Conservation (phyloP, 306 rosid genomes). For the Cucurbita ficifolia region DNA sequence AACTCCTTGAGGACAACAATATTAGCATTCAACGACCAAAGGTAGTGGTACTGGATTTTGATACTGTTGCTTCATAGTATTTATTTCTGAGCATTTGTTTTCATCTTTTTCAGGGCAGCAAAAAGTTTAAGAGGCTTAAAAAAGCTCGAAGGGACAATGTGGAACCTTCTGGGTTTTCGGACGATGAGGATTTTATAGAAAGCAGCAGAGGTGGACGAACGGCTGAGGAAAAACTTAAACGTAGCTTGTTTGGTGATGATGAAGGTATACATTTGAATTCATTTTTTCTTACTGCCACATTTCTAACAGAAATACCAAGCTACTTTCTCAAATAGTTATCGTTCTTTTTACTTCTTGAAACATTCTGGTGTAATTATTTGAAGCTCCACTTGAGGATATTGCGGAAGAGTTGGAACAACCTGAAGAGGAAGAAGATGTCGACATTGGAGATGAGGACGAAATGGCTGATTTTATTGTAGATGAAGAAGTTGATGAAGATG, state of each 20-base stretch:
- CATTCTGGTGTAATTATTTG: constrained; percentile 15
- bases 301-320: not conserved
- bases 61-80: not conserved
- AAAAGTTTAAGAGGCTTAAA: constrained; percentile 76
- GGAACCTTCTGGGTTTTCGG: constrained; percentile 61
- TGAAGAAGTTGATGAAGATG: constrained; percentile 76
- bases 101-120: constrained; percentile 37
- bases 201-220: constrained; percentile 76
- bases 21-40: constrained; percentile 75
- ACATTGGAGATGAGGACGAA: constrained; percentile 91
- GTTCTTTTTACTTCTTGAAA: not conserved
- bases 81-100: not conserved
- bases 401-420: constrained; percentile 87
- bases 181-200: constrained; percentile 74
- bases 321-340: not conserved
- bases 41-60: constrained; percentile 49
- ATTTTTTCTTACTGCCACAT: not conserved
- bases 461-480: constrained; percentile 97
- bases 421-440: constrained; percentile 88
- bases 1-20: constrained; percentile 79
- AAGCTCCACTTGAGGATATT: constrained; percentile 73
- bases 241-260: constrained; percentile 73
- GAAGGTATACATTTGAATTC: constrained; percentile 40
- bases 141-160: constrained; percentile 62
- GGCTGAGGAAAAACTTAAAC: constrained; percentile 90